Conservation (phyloP, 2,329 filamentous ascomycete species). For the Monilinia aucupariae region DNA sequence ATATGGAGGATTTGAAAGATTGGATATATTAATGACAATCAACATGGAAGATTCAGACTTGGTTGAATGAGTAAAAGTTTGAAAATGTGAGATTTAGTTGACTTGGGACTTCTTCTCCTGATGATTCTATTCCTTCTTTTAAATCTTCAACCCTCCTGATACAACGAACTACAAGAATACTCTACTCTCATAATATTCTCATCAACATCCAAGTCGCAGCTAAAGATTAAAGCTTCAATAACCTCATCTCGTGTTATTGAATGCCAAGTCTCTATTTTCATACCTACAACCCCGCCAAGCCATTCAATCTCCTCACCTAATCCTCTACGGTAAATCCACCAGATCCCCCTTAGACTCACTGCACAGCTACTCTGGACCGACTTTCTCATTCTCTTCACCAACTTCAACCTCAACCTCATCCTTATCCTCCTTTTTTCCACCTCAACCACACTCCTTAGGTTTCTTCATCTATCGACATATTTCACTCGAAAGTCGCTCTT, state of each 20-base stretch:
- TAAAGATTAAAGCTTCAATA: background rate
- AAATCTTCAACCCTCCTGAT: background rate
- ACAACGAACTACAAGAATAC: background rate
- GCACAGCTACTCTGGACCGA: background rate
- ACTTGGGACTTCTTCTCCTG: too few species aligned
- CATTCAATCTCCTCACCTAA: conserved; percentile 7
- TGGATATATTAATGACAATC: background rate
- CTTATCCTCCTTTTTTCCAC: background rate
- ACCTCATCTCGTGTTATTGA: background rate
- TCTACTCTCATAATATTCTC: too few species aligned
- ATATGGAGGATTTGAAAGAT: background rate
- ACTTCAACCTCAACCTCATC: too few species aligned
- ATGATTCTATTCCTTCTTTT: too few species aligned
- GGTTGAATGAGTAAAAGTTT: background rate
- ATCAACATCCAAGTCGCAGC: too few species aligned
- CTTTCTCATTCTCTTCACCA: conserved; percentile 1
- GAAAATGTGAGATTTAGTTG: background rate
- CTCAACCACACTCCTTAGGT: conserved; percentile 1
- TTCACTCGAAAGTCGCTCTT: background rate
- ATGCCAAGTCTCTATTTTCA: background rate
- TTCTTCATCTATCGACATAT: background rate
- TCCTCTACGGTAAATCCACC: conserved; percentile 4
- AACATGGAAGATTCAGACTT: background rate
- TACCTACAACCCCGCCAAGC: conserved; percentile 9
- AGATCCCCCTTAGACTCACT: conserved; percentile 1